Base-by-base conservation (phyloP, 441 rosid species). In the Isatis lusitanica region DNA sequence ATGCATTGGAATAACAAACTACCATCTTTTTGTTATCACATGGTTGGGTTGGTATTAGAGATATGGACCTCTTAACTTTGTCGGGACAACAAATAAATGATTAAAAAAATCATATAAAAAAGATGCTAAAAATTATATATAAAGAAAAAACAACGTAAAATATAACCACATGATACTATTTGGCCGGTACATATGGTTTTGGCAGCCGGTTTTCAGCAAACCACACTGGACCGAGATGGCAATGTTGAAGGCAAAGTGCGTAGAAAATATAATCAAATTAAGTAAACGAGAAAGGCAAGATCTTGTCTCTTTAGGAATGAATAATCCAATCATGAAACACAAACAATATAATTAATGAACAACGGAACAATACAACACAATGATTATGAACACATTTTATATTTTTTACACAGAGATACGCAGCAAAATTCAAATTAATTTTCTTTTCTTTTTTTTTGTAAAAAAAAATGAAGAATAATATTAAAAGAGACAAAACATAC, bases 281-380 rank as follows among this genome's bases (percentile, higher is more conserved):
- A 65, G 59, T 28, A 46, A 66, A 47, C 12, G 66, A 38, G 75
- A 66, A 72, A 51, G 53, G 65, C 60, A 77, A 39, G 60, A 72
- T 60, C 70, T 71, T 66, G 76, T 66, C 59, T 65, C 15, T 71
- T 39, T 33, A 52, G 35, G 17, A 77, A 77, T 66, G 70, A 72
- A 72, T 77, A 60, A 60, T n/a, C 63, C 80, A 77, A 77, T 77
- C 65, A 77, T 77, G 77, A 72, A 72, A 53, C 73, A 71, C 64
- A 72, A 71, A 77, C 77, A 77, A 67, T 36, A 77, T 77, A 60
- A 77, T 72, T 77, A 60, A 46, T 77, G 24, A 66, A 44, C 77
- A 77, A 77, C 68, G 77, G 80, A 72, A 60, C 80, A 66, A 72
- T 58, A 71, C 73, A 77, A 66, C 77, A 77, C 61, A 66, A 77